Conservation (phyloP, 2,329 filamentous ascomycete species). For the Onygenales sp. region DNA sequence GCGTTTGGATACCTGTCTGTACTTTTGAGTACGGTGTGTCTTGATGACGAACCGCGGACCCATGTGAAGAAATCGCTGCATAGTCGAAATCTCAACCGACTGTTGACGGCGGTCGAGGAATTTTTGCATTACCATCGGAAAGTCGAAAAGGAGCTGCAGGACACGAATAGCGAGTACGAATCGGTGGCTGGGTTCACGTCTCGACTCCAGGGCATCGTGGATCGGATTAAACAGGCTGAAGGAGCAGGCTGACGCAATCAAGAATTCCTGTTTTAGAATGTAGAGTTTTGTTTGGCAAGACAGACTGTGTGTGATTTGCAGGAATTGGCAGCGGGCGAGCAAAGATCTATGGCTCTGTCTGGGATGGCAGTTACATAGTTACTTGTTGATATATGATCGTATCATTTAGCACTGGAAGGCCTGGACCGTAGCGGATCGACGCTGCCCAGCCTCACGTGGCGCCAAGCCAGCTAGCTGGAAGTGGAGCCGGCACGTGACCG, state of each 20-base stretch:
- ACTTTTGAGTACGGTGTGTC: conserved; percentile 69
- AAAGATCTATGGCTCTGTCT: no score
- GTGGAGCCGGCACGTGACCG: neutral
- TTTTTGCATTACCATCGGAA: conserved; percentile 52
- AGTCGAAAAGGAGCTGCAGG: conserved; percentile 42
- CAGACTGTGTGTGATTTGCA: no score
- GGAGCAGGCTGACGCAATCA: neutral
- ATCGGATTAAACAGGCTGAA: conserved; percentile 27
- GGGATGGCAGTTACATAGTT: no score
- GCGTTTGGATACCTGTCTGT: conserved; percentile 80
- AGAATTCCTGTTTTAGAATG: neutral
- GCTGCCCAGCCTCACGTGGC: neutral
- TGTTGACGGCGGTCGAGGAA: conserved; percentile 52
- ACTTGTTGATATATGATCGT: no score
- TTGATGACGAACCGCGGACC: conserved; percentile 40
- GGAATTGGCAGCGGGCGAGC: no score
- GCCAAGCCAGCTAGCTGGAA: neutral
- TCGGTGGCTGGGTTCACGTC: conserved; percentile 43
- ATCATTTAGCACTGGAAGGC: neutral
- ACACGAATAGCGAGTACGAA: conserved; percentile 37
- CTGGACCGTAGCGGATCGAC: neutral
- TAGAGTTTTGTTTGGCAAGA: neutral
- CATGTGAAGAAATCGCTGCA: conserved; percentile 37
- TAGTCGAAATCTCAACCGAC: conserved; percentile 36
- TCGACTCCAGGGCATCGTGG: conserved; percentile 45